Percentiles rank a stretch among this genome's conserved stretches.
phyloP scores from a whole-genome alignment of 148 eudicot genomes.

The Beta vulgaris region DNA sequence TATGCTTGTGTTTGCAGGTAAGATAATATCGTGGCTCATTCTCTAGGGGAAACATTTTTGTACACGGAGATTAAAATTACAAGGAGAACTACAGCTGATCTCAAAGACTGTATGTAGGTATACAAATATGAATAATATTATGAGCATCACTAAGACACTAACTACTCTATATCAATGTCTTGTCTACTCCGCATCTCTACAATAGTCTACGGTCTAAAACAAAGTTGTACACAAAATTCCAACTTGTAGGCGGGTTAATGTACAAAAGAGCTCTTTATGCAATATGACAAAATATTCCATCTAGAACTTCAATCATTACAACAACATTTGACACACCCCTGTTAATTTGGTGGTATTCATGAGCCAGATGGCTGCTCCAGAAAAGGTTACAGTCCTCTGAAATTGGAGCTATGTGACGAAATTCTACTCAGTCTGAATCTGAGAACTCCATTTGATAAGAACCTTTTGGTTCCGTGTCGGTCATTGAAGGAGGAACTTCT shows the following conservation, averaged over 20 bases:
- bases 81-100: too few relatives aligned
- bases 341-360: not conserved
- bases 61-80: too few relatives aligned
- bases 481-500: slow-evolving; percentile 66
- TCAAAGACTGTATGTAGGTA: too few relatives aligned
- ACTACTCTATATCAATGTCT: too few relatives aligned
- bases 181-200: too few relatives aligned
- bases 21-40: too few relatives aligned
- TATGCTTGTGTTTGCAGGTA: too few relatives aligned
- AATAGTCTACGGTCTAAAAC: not conserved
- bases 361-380: not conserved
- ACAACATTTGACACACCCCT: not conserved
- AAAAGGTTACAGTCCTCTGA: not conserved
- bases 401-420: not conserved
- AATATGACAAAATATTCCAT: not conserved
- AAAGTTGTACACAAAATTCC: not conserved
- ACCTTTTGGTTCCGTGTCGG: slow-evolving; percentile 65
- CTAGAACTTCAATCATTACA: not conserved
- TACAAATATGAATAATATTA: too few relatives aligned
- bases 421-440: slow-evolving; percentile 63
- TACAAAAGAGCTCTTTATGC: not conserved
- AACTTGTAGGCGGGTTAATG: not conserved
- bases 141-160: too few relatives aligned
- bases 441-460: slow-evolving; percentile 66
- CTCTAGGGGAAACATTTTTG: too few relatives aligned